Conservation (phyloP, 2,329 filamentous ascomycete species). For the Dissoconium aciculare region DNA sequence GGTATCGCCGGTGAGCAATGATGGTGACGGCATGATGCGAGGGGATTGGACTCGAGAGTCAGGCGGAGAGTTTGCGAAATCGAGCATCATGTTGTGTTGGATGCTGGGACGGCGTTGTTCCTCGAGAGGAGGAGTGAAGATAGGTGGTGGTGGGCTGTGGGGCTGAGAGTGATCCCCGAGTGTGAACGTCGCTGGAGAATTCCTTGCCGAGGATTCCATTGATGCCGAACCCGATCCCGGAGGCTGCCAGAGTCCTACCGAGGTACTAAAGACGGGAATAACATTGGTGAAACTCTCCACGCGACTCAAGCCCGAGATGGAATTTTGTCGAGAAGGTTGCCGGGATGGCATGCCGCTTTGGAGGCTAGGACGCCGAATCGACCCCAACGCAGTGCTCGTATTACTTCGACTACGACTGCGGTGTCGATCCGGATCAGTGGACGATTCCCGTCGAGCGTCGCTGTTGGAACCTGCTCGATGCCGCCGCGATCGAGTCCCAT, state of each 20-base stretch:
- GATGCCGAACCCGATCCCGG: neutral
- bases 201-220: too few species aligned
- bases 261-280: neutral
- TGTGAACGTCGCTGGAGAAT: too few species aligned
- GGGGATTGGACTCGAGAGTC: conserved; percentile 9
- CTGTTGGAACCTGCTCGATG: too few species aligned
- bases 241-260: neutral
- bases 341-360: conserved; percentile 5
- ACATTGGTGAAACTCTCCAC: too few species aligned
- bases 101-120: neutral
- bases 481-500: too few species aligned
- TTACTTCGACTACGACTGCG: conserved; percentile 17
- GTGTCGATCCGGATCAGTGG: too few species aligned
- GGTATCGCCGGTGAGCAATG: too few species aligned
- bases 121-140: neutral
- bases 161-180: too few species aligned
- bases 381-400: conserved; percentile 12
- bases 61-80: conserved; percentile 21
- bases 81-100: conserved; percentile 21
- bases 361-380: conserved; percentile 11
- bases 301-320: too few species aligned
- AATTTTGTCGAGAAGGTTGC: too few species aligned
- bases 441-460: too few species aligned
- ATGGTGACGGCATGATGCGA: conserved; percentile 2
- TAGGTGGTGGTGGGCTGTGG: conserved; percentile 1